Evolutionary conservation across 257 asterid genomes (phyloP), one percentile per base, ranked within the genome.

Genomic region (Capsicum chinense): DNA sequence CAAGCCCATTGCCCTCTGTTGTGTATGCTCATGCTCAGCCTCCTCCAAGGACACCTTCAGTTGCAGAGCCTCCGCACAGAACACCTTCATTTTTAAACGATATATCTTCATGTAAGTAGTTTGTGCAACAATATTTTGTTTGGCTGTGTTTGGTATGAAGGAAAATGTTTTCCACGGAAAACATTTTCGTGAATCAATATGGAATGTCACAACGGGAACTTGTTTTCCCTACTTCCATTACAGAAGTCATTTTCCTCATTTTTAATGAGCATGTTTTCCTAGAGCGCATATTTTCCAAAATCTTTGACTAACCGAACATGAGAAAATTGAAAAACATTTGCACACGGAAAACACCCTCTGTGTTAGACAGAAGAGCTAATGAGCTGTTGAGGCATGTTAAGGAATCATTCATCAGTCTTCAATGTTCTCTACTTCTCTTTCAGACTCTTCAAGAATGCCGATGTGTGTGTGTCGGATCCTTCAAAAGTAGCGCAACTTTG

Each of bases 71-170:
- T 13, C 92, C 92, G 13, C 88, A 89, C 82, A 81, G 84, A 79
- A 81, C 90, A 88, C 88, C 93, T 79, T 82, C 92, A 7, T 83
- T 83, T 82, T 89, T 97, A 26, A 94, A 94, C n/a, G 86, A 91
- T 19, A 89, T 89, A 33, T 92, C 95, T 83, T 90, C 97, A 88
- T 92, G 99, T 94, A 86, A 94, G 99, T 90, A 85, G 47, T 80
- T 48, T 33, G 48, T 12, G 6, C 3, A 19, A 7, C 0, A 71
- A 19, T 9, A 47, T 73, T 73, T 47, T 47, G 57, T 71, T 71
- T 44, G 48, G 8, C 6, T 44, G 48, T 44, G 48, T 44, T 44
- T 6, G 48, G 48, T 44, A 44, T 44, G 6, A 4, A 44, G 48
- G 48, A 44, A 44, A 44, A 44, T 44, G 48, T 44, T 44, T 44